These are phyloP conservation scores for Annulohypoxylon truncatum DNA, from an alignment of 2,329 filamentous ascomycete genomes.

Conservation along the genomic window DNA sequence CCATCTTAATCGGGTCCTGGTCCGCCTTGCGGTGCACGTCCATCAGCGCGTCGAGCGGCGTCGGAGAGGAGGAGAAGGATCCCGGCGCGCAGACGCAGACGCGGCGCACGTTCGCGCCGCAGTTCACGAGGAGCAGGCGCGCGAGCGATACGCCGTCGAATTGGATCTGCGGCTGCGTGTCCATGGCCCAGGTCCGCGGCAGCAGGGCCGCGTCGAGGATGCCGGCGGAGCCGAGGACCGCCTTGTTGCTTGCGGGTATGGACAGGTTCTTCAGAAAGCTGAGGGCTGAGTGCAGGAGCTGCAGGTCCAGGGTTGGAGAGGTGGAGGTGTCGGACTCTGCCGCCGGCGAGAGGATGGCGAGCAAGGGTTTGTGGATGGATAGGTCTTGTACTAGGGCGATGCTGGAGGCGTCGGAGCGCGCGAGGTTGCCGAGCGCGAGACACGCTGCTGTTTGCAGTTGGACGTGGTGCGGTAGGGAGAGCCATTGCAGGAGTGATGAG, in stretches of 20 bases:
- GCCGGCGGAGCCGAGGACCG: conserved; percentile 57
- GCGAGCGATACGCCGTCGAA: conserved; percentile 69
- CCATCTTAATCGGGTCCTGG: conserved; percentile 67
- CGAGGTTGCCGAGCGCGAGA: conserved; percentile 70
- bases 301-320: conserved; percentile 54
- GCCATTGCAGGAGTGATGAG: conserved; percentile 60
- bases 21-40: conserved; percentile 58
- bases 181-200: conserved; percentile 65
- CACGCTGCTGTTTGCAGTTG: conserved; percentile 68
- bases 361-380: conserved; percentile 58
- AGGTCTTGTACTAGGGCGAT: conserved; percentile 61
- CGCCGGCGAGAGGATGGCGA: conserved; percentile 55
- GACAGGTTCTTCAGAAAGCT: conserved; percentile 74
- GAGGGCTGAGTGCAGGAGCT: conserved; percentile 67
- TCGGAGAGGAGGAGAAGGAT: conserved; percentile 19
- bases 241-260: conserved; percentile 67
- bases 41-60: conserved; percentile 54
- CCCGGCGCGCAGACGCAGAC: conserved; percentile 55
- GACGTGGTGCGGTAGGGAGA: conserved; percentile 52
- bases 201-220: conserved; percentile 60
- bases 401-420: conserved; percentile 67
- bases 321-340: conserved; percentile 47
- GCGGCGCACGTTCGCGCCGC: conserved; percentile 62
- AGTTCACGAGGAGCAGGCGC: conserved; percentile 66
- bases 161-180: conserved; percentile 67